phyloP scores from a whole-genome alignment of 148 eudicot species.

The Oxyria digyna region DNA sequence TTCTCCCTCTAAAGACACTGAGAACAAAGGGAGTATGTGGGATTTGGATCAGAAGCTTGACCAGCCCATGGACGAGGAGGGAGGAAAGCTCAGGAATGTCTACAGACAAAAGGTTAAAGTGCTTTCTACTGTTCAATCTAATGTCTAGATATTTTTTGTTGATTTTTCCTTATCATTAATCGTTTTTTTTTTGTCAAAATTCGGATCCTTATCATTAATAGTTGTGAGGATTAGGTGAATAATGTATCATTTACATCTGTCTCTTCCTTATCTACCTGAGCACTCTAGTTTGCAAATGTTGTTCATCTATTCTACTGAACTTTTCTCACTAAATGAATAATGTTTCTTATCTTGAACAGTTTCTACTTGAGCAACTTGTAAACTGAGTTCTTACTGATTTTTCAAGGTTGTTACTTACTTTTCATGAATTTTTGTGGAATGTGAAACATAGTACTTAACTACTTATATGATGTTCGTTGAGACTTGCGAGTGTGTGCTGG shows the following conservation, averaged over 20 bases:
- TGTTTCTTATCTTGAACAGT: too few species aligned
- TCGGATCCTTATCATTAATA: not conserved
- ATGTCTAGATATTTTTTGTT: not conserved
- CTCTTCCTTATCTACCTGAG: not conserved
- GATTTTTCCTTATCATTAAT: too few species aligned
- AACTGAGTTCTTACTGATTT: too few species aligned
- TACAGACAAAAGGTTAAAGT: constrained; percentile 64
- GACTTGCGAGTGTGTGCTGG: not conserved
- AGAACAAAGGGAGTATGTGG: constrained; percentile 81
- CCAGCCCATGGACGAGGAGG: constrained; percentile 98
- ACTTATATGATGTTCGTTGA: not conserved
- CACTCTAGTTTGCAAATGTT: not conserved
- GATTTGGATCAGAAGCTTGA: constrained; percentile 95
- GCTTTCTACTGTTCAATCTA: not conserved
- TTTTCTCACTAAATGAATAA: not conserved
- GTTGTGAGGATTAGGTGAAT: not conserved
- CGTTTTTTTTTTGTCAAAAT: too few species aligned
- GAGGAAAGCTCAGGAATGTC: constrained; percentile 70
- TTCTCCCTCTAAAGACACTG: constrained; percentile 34
- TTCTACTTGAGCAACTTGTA: too few species aligned
- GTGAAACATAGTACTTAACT: not conserved
- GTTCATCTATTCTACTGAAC: too few species aligned
- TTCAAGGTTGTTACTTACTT: too few species aligned
- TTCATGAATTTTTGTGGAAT: too few species aligned
- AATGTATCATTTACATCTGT: not conserved